These are phyloP conservation scores for Veloboletus limbatus DNA, from an alignment of 1,284 basidiomycete species.

Conservation along the genomic window DNA sequence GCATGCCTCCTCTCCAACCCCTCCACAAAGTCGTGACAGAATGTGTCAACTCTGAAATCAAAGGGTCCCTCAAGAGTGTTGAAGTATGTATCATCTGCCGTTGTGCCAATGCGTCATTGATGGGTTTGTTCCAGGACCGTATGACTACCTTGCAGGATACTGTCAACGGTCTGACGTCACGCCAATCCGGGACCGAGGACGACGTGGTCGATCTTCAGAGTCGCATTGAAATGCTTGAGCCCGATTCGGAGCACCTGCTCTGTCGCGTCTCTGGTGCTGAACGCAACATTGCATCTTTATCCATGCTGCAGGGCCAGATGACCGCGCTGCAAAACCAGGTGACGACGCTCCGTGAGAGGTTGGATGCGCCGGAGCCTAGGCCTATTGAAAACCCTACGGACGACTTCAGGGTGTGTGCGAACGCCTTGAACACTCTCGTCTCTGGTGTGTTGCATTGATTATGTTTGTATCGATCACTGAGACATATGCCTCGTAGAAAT, in stretches of 20 bases:
- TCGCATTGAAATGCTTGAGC: constrained; percentile 42
- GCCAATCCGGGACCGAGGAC: constrained; percentile 29
- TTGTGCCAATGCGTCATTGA: constrained; percentile 1
- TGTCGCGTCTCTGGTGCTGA: constrained; percentile 28
- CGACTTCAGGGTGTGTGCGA: constrained; percentile 29
- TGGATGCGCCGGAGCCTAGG: constrained; percentile 21
- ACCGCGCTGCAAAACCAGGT: constrained; percentile 30
- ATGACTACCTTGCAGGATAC: constrained; percentile 23
- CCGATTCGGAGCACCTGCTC: constrained; percentile 34
- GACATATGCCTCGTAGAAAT: constrained; percentile 27
- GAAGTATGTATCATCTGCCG: constrained; percentile 14
- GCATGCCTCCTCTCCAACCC: constrained; percentile 15
- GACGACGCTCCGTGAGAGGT: constrained; percentile 35
- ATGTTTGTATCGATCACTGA: constrained; percentile 11
- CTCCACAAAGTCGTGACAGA: constrained; percentile 20
- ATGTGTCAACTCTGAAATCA: constrained; percentile 24
- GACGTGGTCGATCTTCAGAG: constrained; percentile 43
- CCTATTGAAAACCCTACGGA: constrained; percentile 17
- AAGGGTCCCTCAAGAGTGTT: constrained; percentile 19
- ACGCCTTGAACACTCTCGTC: constrained; percentile 29
- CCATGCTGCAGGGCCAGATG: constrained; percentile 37
- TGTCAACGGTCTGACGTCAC: constrained; percentile 21
- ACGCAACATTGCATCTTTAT: constrained; percentile 36
- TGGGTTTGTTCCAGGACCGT: constrained; percentile 19
- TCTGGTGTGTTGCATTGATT: constrained; percentile 25